A percentile compares a stretch with the other conserved stretches of the same genome.
phyloP scores from a whole-genome alignment of 2,329 filamentous ascomycete genomes.

The Chrysoporthe puriensis region DNA sequence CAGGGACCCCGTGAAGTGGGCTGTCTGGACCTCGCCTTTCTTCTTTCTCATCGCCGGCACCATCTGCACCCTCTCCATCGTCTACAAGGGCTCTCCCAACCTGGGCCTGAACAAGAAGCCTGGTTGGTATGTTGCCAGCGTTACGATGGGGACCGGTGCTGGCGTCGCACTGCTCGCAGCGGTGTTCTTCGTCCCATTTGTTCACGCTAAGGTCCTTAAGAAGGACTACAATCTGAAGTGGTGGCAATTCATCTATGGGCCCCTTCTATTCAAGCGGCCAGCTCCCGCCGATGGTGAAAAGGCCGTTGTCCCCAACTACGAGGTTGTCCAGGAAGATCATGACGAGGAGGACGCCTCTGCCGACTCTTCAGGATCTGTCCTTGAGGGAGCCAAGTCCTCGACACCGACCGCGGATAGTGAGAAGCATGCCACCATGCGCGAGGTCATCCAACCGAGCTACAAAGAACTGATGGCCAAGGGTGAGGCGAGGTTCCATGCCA shows the following conservation, averaged over 20 bases:
- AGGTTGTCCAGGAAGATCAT: constrained; percentile 70
- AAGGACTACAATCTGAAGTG: constrained; percentile 67
- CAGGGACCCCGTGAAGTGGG: constrained; percentile 72
- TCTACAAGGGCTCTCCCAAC: constrained; percentile 79
- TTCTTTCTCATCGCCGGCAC: constrained; percentile 79
- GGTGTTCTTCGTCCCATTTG: constrained; percentile 74
- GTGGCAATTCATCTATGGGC: constrained; percentile 66
- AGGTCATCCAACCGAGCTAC: constrained; percentile 60
- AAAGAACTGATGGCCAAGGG: constrained; percentile 63
- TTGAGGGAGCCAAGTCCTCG: constrained; percentile 30
- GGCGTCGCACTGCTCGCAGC: constrained; percentile 63
- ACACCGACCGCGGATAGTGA: constrained; percentile 42
- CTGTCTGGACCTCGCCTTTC: constrained; percentile 72
- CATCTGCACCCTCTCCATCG: constrained; percentile 75
- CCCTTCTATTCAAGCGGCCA: constrained; percentile 65
- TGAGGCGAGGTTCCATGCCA: constrained; percentile 62
- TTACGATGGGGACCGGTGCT: constrained; percentile 66
- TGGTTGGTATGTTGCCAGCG: constrained; percentile 66
- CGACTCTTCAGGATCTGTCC: constrained; percentile 30
- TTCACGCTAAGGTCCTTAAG: constrained; percentile 69
- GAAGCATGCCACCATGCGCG: constrained; percentile 49
- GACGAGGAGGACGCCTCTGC: constrained; percentile 42
- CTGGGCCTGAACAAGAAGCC: constrained; percentile 69
- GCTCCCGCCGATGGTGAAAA: constrained; percentile 54
- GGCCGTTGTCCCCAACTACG: constrained; percentile 74